Base-by-base conservation (phyloP, 768 basidiomycete genomes). In the Hygrophorus pudorinus region DNA sequence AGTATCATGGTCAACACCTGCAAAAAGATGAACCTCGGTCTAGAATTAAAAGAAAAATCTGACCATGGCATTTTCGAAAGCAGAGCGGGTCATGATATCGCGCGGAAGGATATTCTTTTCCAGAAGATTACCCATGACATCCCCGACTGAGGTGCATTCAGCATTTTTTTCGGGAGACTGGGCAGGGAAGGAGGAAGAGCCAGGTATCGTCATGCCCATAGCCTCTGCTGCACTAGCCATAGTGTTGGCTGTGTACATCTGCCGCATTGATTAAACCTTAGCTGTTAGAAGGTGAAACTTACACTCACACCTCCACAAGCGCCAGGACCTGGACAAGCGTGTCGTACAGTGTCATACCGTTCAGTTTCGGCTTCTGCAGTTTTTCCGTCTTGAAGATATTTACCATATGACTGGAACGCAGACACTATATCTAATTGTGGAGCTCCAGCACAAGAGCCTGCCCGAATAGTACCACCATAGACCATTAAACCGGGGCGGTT, bases 211-310 rank as follows among this genome's bases (percentile, higher is more conserved):
- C 94, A 99, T 99, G 37, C 96, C 96, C 53, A 99, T 62, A 1
- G 85, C 92, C 65, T 99, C 96, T 34, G 88, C 76, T 11, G 92
- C 90, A 51, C 88, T 91, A 4, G 94, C 90, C 89, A 99, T 97
- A 2, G 96, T 98, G 63, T 98, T 99, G 28, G 90, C 89, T 4
- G 92, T 96, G 62, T 94, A 94, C 91, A 94, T 93, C 90, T 92
- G 59, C 7, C 35, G 30, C 39, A 13, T 28, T 33, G 29, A 31
- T 8, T 29, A 16, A 27, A 4, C 38, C 14, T 37, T 7, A 45
- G 28, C 16, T 36, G 10, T 21, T 7, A 18, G 35, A 33, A 24
- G 17, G n/a, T 44, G 20, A 20, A n/a, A 3, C 16, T 24, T 28
- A 18, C 30, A 75, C 87, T 63, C 60, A 93, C 91, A 51, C 93